A percentile compares a stretch with the other conserved stretches of the same genome.
phyloP scores from a whole-genome alignment of 495 filamentous ascomycete genomes.

The Penicillium coprophilum region DNA sequence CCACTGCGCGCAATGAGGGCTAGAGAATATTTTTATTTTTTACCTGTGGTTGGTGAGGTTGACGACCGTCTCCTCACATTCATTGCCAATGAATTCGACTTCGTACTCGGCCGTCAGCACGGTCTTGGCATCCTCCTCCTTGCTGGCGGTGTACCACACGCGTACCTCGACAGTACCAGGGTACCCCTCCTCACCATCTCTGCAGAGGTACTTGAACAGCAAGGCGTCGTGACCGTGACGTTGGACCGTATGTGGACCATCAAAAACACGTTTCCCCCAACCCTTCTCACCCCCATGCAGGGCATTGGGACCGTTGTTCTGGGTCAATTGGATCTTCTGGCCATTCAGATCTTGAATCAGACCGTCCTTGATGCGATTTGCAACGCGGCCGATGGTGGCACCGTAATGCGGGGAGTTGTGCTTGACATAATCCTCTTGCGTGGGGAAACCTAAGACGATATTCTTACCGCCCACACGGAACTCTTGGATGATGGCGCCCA shows the following conservation, averaged over 20 bases:
- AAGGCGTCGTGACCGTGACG: slow-evolving; percentile 72
- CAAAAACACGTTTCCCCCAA: slow-evolving; percentile 83
- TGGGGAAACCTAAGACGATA: slow-evolving; percentile 84
- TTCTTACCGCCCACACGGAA: slow-evolving; percentile 73
- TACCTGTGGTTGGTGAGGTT: slow-evolving; percentile 96
- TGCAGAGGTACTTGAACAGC: slow-evolving; percentile 69
- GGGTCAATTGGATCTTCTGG: slow-evolving; percentile 61
- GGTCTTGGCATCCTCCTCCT: slow-evolving; percentile 58
- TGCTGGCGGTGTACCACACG: slow-evolving; percentile 75
- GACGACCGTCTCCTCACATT: slow-evolving; percentile 80
- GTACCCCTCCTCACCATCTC: slow-evolving; percentile 80
- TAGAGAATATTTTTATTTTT: too few species aligned
- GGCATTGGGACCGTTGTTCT: slow-evolving; percentile 76
- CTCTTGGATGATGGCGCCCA: slow-evolving; percentile 85
- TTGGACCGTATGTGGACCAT: slow-evolving; percentile 67
- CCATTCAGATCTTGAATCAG: slow-evolving; percentile 72
- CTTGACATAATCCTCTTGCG: slow-evolving; percentile 65
- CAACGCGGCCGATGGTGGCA: slow-evolving; percentile 88
- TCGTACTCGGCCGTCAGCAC: slow-evolving; percentile 86
- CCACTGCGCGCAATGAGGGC: too few species aligned
- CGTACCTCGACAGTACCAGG: slow-evolving; percentile 78
- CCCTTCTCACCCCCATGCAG: slow-evolving; percentile 79
- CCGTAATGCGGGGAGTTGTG: slow-evolving; percentile 81
- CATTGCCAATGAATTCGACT: slow-evolving; percentile 72
- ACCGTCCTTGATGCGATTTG: slow-evolving; percentile 79